phyloP scores from a whole-genome alignment of 2,329 filamentous ascomycete genomes.

The Paecilomyces sp. region DNA sequence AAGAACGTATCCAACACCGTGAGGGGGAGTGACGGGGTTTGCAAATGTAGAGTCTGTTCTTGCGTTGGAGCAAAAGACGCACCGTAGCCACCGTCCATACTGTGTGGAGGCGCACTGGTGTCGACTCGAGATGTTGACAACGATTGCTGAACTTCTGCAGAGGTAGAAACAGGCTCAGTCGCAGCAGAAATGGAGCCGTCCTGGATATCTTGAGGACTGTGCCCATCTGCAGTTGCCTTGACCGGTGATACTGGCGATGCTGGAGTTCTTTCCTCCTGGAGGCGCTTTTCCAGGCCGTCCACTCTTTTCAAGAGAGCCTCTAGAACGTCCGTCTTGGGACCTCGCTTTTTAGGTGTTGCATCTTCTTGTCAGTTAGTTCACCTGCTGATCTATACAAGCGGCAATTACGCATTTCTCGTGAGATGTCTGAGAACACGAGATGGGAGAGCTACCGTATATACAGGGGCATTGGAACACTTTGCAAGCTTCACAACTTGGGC shows the following conservation, averaged over 20 bases:
- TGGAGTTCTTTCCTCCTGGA: conserved; percentile 59
- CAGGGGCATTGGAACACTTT: conserved; percentile 84
- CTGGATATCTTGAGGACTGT: conserved; percentile 7
- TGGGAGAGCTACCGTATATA: conserved; percentile 61
- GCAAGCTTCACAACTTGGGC: conserved; percentile 80
- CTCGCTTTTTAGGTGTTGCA: conserved; percentile 81
- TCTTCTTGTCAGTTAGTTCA: conserved; percentile 44
- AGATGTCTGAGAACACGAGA: conserved; percentile 4
- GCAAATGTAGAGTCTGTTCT: conserved; percentile 34
- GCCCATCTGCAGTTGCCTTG: conserved; percentile 13
- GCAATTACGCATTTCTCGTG: neutral
- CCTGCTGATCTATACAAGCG: neutral
- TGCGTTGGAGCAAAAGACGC: conserved; percentile 12
- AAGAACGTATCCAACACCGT: conserved; percentile 73
- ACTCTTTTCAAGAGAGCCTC: conserved; percentile 79
- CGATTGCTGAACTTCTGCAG: conserved; percentile 7
- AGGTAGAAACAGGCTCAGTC: conserved; percentile 5
- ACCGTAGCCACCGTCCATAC: conserved; percentile 8
- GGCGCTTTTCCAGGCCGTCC: conserved; percentile 72
- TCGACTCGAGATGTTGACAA: conserved; percentile 10
- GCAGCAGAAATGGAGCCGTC: conserved; percentile 15
- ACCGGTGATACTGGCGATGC: conserved; percentile 37
- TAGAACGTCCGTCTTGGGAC: conserved; percentile 82
- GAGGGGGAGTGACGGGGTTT: conserved; percentile 46
- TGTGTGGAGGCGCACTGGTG: conserved; percentile 9